Evolutionary conservation across 371 early-diverging fungal species (phyloP), one percentile per base, ranked within the genome.

Genomic region (Batkoa obscura): DNA sequence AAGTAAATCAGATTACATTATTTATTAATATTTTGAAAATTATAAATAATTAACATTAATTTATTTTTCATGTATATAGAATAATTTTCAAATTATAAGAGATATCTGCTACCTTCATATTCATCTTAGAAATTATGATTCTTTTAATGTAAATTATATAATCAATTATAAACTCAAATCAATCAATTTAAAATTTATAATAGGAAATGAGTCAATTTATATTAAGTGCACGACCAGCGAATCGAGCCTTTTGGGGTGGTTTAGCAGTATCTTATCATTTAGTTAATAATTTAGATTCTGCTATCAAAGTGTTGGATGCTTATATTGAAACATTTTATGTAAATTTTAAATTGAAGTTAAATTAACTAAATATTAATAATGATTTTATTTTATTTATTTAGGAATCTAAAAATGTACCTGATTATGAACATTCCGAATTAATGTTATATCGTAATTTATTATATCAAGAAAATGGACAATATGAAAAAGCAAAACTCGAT

Each of bases 21-120:
- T 30, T 43, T 10, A 15, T 32, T 6, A 15, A 48, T 57, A 31
- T 6, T 37, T 15, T 55, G 0, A n/a, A n/a, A n/a, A n/a, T n/a
- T n/a, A n/a, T 32, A 49, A 35, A 15, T 17, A 32, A 10, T 15
- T 55, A 12, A 41, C 15, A 0, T 33, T 23, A 23, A 17, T 13
- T 10, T 50, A 6, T 4, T 12, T 33, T 36, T 10, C 17, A 36
- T 43, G 32, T 23, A 2, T 5, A 43, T 61, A 78, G 74, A 85
- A 89, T 42, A 94, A 94, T 67, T 66, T 86, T 54, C 86, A 88
- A 60, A 93, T 97, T 61, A 74, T 89, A 61, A 74, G 85, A 46
- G 98, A 97, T 66, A 76, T 81, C 50, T 81, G 89, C 31, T 61
- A 84, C 37, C 71, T 97, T 55, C 91, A 92, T 68, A 80, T 86